Percentiles rank a stretch among this genome's conserved stretches.
phyloP scores from a whole-genome alignment of 23 red algal genomes.

The Pyropia haitanensis region DNA sequence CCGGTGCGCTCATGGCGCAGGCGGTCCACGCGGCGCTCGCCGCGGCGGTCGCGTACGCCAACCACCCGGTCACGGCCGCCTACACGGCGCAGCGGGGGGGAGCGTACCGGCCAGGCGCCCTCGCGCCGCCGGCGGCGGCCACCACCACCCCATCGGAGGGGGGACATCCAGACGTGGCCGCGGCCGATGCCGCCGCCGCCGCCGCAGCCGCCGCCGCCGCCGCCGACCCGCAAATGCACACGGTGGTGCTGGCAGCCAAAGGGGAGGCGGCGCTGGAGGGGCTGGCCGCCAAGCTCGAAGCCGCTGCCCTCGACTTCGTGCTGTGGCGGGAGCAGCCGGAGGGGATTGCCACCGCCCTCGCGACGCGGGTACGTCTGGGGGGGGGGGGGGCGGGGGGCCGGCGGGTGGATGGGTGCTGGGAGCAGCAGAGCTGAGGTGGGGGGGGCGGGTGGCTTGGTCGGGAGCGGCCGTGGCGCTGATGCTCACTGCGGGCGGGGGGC shows the following conservation, averaged over 20 bases:
- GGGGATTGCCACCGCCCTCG: constrained; percentile 63
- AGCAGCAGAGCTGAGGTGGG: no score
- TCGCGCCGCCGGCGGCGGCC: neutral
- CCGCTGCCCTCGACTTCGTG: constrained; percentile 18
- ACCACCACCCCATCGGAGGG: no score
- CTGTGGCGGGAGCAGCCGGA: constrained; percentile 92
- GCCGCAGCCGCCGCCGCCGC: neutral
- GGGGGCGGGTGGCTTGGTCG: no score
- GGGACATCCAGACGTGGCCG: neutral
- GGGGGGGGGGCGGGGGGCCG: neutral
- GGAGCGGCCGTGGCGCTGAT: no score
- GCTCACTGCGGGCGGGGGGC: no score
- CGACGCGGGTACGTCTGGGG: constrained; percentile 12
- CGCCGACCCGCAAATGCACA: constrained; percentile 55
- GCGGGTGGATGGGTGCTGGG: no score
- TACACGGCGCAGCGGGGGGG: constrained; percentile 30
- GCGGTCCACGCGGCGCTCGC: constrained; percentile 89
- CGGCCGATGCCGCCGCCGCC: no score
- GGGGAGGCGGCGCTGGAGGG: constrained; percentile 39
- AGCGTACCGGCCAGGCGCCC: neutral
- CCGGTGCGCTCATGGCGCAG: constrained; percentile 80
- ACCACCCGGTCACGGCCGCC: constrained; percentile 1
- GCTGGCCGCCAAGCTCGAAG: constrained; percentile 33
- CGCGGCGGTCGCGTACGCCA: constrained; percentile 41
- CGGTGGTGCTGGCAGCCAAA: constrained; percentile 59